These are phyloP conservation scores for Xylariaceae sp. DNA, from an alignment of 2,329 filamentous ascomycete species.

Conservation along the genomic window DNA sequence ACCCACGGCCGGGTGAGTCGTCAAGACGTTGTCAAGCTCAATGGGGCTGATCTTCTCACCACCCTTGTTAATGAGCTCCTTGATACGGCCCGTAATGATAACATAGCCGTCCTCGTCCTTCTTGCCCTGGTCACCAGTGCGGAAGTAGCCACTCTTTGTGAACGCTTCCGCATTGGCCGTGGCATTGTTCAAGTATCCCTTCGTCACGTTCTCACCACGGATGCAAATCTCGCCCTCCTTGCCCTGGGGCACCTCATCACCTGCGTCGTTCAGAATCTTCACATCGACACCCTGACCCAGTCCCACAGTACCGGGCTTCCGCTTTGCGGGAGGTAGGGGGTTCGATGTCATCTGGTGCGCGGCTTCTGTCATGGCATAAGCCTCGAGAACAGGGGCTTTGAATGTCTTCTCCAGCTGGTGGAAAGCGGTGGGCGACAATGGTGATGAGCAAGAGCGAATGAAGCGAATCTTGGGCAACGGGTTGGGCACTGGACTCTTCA, in stretches of 20 bases:
- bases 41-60: slow-evolving; percentile 88
- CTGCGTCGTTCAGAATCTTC: slow-evolving; percentile 66
- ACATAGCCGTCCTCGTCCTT: slow-evolving; percentile 76
- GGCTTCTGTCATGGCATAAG: slow-evolving; percentile 90
- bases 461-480: slow-evolving; percentile 72
- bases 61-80: slow-evolving; percentile 87
- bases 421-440: slow-evolving; percentile 75
- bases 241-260: slow-evolving; percentile 63
- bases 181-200: slow-evolving; percentile 79
- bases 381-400: slow-evolving; percentile 76
- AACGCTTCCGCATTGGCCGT: slow-evolving; percentile 70
- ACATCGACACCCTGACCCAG: slow-evolving; percentile 79
- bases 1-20: slow-evolving; percentile 64
- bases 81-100: slow-evolving; percentile 84
- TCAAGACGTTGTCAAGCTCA: slow-evolving; percentile 76
- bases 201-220: slow-evolving; percentile 74
- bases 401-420: slow-evolving; percentile 71
- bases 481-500: slow-evolving; percentile 64
- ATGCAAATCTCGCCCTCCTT: slow-evolving; percentile 78
- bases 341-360: slow-evolving; percentile 81
- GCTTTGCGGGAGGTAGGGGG: slow-evolving; percentile 63
- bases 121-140: slow-evolving; percentile 82
- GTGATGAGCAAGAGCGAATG: slow-evolving; percentile 81
- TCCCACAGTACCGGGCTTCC: slow-evolving; percentile 77
- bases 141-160: slow-evolving; percentile 73